These are phyloP conservation scores for Aegilops sharonensis DNA, from an alignment of 176 grass and related monocot genomes.

Conservation along the genomic window DNA sequence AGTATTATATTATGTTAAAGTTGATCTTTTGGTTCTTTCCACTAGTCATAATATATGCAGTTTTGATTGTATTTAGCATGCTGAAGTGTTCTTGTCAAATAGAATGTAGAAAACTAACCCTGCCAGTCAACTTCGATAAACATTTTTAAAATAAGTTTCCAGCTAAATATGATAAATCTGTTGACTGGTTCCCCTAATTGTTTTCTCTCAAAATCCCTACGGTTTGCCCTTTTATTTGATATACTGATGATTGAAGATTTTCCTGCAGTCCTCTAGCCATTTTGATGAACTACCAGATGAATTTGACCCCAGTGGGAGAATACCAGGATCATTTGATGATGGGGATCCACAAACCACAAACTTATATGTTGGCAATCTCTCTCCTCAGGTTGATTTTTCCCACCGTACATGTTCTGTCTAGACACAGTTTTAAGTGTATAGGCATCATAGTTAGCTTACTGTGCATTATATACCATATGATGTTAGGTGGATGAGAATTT, in stretches of 20 bases:
- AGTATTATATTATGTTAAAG: slow-evolving; percentile 11
- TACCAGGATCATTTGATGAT: slow-evolving; percentile 93
- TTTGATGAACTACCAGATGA: slow-evolving; percentile 94
- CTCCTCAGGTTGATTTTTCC: slow-evolving; percentile 68
- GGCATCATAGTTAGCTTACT: slow-evolving; percentile 14
- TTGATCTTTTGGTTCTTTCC: slow-evolving; percentile 13
- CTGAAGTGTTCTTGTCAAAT: slow-evolving; percentile 6
- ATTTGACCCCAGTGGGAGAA: slow-evolving; percentile 83
- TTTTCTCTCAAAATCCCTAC: slow-evolving; percentile 23
- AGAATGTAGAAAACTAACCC: neutral
- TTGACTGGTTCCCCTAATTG: slow-evolving; percentile 6
- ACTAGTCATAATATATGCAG: slow-evolving; percentile 3
- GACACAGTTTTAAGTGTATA: slow-evolving; percentile 10
- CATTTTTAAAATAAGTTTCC: neutral
- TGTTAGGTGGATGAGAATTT: slow-evolving; percentile 98
- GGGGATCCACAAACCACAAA: slow-evolving; percentile 98
- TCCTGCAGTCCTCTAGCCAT: slow-evolving; percentile 64
- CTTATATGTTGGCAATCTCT: slow-evolving; percentile 97
- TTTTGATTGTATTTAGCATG: slow-evolving; percentile 16
- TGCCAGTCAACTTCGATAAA: neutral
- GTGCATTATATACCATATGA: slow-evolving; percentile 4
- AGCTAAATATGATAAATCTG: slow-evolving; percentile 12
- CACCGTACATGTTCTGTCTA: neutral
- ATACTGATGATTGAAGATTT: slow-evolving; percentile 29
- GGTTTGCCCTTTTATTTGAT: slow-evolving; percentile 5